Evolutionary conservation across 768 basidiomycete genomes (phyloP), one percentile per base, ranked within the genome.

Genomic region (Ramaria sp.): DNA sequence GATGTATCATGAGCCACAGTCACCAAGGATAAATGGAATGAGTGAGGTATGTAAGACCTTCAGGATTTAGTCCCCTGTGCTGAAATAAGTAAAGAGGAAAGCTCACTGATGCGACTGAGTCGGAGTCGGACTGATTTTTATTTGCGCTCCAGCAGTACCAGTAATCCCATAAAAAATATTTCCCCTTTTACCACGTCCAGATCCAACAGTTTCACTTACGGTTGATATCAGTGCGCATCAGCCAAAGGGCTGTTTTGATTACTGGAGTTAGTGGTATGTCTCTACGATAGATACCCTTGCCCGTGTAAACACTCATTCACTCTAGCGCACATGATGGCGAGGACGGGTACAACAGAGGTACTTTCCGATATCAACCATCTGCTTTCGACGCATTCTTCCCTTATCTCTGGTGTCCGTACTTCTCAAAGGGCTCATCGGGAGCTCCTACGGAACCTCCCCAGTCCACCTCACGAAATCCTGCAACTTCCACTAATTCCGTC

Each of bases 331-430:
- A 49, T 3, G 31, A 49, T 49, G 48, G 48, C 48, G 7, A n/a
- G 34, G 46, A 49, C 55, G 12, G 48, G 31, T 27, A 78, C 77
- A 0, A 72, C 75, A 3, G 75, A 82, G 65, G 68, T 77, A n/a
- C 68, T 85, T 37, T 70, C 74, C 56, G 77, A 80, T 22, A 84
- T 85, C 1, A 86, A 87, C 63, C 78, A 77, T 45, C 71, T 87
- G 37, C 78, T 91, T 57, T 72, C 81, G 0, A 70, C 75, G 1
- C 88, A 90, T 66, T 65, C 71, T 39, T 75, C 80, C 3, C 75
- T 91, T 53, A 67, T 88, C 51, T 66, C 74, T 10, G 76, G 76
- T 50, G 75, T 84, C 13, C 77, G 84, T 19, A 66, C 71, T 3
- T 69, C 73, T 7, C 88, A 91, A 64, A 75, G 78, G 53, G 65